Conservation (phyloP, 1,284 basidiomycete species). For the Omphalotus olearius region DNA sequence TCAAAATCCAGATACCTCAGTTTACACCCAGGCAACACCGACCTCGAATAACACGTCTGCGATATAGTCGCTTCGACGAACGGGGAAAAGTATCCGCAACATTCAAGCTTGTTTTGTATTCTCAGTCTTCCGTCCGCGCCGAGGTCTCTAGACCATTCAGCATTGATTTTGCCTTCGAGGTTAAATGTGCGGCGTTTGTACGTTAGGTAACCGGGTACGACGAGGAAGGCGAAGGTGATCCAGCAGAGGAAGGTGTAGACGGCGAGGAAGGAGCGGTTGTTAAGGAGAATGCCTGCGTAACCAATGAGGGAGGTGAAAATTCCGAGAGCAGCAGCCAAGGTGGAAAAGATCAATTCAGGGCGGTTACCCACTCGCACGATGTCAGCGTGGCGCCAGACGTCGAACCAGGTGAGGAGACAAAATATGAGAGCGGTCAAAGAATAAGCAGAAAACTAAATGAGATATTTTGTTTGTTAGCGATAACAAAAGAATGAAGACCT, state of each 20-base stretch:
- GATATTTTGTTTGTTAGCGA: background rate
- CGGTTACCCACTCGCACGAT: constrained; percentile 59
- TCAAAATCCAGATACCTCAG: constrained; percentile 50
- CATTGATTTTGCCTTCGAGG: constrained; percentile 69
- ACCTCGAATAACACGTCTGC: constrained; percentile 61
- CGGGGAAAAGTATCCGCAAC: constrained; percentile 71
- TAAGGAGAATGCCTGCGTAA: constrained; percentile 67
- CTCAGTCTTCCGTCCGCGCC: constrained; percentile 48
- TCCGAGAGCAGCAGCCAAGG: constrained; percentile 45
- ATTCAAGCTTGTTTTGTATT: constrained; percentile 60
- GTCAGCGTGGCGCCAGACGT: constrained; percentile 56
- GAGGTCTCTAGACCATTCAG: constrained; percentile 59
- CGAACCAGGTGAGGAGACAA: constrained; percentile 62
- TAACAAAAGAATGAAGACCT: constrained; percentile 3
- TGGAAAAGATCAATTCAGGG: constrained; percentile 58
- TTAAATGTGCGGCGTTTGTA: constrained; percentile 67
- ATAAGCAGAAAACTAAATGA: constrained; percentile 43
- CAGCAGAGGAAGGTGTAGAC: constrained; percentile 64
- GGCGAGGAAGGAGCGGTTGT: constrained; percentile 68
- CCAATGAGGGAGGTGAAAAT: constrained; percentile 58
- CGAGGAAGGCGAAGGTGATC: constrained; percentile 58
- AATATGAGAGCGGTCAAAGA: constrained; percentile 50
- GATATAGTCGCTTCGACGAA: constrained; percentile 65
- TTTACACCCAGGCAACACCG: constrained; percentile 63
- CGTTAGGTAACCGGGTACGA: constrained; percentile 66